Percentiles rank a stretch among this genome's conserved stretches.
Evolutionary conservation across 2,329 filamentous ascomycete genomes (phyloP).

Genomic region (Colletotrichum eleusines): DNA sequence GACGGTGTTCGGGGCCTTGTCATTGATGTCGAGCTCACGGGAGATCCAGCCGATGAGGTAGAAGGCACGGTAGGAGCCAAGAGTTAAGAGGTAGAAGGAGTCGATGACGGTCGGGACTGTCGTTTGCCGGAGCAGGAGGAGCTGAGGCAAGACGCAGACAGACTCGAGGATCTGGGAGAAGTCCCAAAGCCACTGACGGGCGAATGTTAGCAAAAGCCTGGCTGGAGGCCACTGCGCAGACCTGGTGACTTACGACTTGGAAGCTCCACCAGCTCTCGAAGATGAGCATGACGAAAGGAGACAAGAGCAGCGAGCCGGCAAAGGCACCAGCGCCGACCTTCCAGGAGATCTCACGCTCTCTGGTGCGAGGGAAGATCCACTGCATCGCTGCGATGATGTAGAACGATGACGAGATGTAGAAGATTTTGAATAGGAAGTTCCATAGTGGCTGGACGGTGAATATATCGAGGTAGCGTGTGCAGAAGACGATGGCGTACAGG

Average conservation of each 20-base stretch:
- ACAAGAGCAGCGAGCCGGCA: constrained; percentile 72
- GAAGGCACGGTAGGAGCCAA: constrained; percentile 88
- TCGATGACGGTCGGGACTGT: constrained; percentile 95
- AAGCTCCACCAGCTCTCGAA: constrained; percentile 68
- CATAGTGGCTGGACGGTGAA: constrained; percentile 70
- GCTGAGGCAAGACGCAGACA: constrained; percentile 89
- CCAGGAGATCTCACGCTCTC: constrained; percentile 94
- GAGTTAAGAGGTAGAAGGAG: constrained; percentile 91
- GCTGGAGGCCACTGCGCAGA: background rate
- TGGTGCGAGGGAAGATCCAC: constrained; percentile 85
- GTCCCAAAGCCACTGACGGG: constrained; percentile 78
- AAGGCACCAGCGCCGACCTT: constrained; percentile 82
- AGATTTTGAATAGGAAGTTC: constrained; percentile 88
- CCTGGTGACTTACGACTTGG: constrained; percentile 58
- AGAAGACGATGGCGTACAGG: constrained; percentile 88
- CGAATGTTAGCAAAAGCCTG: constrained; percentile 38
- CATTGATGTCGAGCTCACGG: constrained; percentile 70
- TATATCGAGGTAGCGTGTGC: constrained; percentile 87
- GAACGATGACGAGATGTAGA: constrained; percentile 85
- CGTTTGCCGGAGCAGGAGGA: constrained; percentile 93
- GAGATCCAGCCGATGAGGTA: constrained; percentile 95
- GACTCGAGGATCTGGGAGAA: constrained; percentile 95
- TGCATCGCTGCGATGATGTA: constrained; percentile 93
- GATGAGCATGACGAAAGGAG: constrained; percentile 79
- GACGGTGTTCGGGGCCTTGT: constrained; percentile 73